Percentiles rank a stretch among this genome's conserved stretches.
Conservation (phyloP, 2,329 filamentous ascomycete species). For the Lasiodiplodia sp. region DNA sequence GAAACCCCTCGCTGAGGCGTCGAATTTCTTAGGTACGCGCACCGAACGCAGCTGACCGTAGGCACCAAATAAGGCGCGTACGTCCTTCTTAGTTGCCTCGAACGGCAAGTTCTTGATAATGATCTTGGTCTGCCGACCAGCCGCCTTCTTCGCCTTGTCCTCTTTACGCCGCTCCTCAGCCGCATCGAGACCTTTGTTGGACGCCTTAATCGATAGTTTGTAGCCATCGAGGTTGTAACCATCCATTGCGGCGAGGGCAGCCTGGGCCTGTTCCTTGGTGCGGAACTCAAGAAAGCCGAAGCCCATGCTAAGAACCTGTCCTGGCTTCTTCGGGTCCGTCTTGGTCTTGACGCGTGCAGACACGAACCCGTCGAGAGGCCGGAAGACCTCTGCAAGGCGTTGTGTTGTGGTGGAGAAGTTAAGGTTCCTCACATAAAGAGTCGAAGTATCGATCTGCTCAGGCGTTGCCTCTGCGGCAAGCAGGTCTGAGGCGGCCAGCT, state of each 20-base stretch:
- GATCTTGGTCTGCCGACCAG: constrained; percentile 84
- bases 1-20: constrained; percentile 86
- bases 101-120: constrained; percentile 99
- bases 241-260: constrained; percentile 85
- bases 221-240: constrained; percentile 87
- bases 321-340: constrained; percentile 87
- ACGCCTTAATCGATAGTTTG: constrained; percentile 82
- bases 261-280: constrained; percentile 77
- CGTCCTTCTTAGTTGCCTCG: constrained; percentile 91
- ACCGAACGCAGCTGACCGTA: constrained; percentile 94
- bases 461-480: constrained; percentile 65
- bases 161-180: constrained; percentile 85
- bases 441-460: constrained; percentile 70
- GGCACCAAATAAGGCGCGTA: constrained; percentile 82
- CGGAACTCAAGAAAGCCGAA: constrained; percentile 95
- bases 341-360: constrained; percentile 93
- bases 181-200: constrained; percentile 85
- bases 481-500: constrained; percentile 73
- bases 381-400: constrained; percentile 78
- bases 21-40: constrained; percentile 93
- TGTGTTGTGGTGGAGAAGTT: constrained; percentile 88
- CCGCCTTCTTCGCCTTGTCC: constrained; percentile 81
- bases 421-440: constrained; percentile 91
- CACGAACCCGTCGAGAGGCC: constrained; percentile 83
- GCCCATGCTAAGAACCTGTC: constrained; percentile 91